Evolutionary conservation across 169 alveolate genomes (phyloP).

Genomic region (Besnoitia besnoiti): DNA sequence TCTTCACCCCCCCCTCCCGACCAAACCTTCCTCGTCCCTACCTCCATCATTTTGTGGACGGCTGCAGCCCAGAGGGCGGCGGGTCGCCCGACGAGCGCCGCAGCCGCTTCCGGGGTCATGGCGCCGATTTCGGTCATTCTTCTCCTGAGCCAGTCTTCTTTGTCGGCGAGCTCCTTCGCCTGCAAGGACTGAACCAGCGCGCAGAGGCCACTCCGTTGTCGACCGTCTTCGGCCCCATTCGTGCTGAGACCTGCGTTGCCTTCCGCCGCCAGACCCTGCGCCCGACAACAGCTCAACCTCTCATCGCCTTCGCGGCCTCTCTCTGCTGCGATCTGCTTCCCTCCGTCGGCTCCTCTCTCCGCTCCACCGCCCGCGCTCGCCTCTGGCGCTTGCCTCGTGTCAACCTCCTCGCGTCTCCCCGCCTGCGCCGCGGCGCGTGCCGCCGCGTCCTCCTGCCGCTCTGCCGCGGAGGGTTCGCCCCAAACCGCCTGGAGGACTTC

Average conservation of each 20-base stretch:
- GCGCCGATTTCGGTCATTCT: neutral
- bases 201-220: no score
- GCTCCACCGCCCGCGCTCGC: neutral
- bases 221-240: no score
- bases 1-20: no score
- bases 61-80: neutral
- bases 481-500: slow-evolving; percentile 5
- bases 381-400: neutral
- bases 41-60: neutral
- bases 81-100: neutral
- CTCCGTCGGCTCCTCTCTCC: neutral
- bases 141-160: neutral
- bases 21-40: neutral
- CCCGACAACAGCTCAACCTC: no score
- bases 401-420: neutral
- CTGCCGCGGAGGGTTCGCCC: neutral
- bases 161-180: neutral
- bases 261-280: no score
- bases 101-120: neutral
- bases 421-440: neutral
- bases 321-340: no score
- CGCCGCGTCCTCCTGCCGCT: neutral
- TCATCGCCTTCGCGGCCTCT: no score
- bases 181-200: neutral
- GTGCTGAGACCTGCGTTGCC: no score